phyloP scores from a whole-genome alignment of 106 monocot genomes.

The Allium fistulosum region DNA sequence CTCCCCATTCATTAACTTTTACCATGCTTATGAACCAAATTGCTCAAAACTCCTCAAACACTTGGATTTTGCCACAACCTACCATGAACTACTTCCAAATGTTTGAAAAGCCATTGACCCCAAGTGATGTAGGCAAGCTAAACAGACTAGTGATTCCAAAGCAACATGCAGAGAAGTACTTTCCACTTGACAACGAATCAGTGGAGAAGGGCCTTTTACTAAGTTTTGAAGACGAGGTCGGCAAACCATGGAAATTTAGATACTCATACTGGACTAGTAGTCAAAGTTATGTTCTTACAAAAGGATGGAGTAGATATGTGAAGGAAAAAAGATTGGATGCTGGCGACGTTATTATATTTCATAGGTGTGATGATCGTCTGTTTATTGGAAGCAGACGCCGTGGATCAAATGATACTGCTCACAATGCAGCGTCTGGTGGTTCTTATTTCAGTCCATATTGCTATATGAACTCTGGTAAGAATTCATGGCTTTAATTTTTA shows the following conservation, averaged over 20 bases:
- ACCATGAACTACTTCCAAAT: slow-evolving; percentile 17
- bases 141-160: slow-evolving; percentile 73
- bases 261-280: slow-evolving; percentile 86
- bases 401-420: not conserved
- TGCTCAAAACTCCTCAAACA: slow-evolving; percentile 2
- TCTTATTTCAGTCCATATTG: not conserved
- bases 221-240: slow-evolving; percentile 59
- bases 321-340: slow-evolving; percentile 65
- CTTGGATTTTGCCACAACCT: slow-evolving; percentile 11
- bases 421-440: not conserved
- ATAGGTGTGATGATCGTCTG: slow-evolving; percentile 19
- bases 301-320: slow-evolving; percentile 69
- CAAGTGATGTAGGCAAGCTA: slow-evolving; percentile 78
- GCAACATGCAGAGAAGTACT: slow-evolving; percentile 69
- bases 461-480: slow-evolving; percentile 10
- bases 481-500: too few relatives aligned
- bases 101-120: slow-evolving; percentile 68
- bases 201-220: slow-evolving; percentile 60
- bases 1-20: not conserved
- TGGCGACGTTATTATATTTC: slow-evolving; percentile 51
- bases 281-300: slow-evolving; percentile 80
- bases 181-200: slow-evolving; percentile 45
- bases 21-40: slow-evolving; percentile 11
- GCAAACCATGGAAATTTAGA: slow-evolving; percentile 50
- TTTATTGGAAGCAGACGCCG: slow-evolving; percentile 25